Evolutionary conservation across 2,329 filamentous ascomycete genomes (phyloP), one percentile per base, ranked within the genome.

Genomic region (Magnaporthiopsis poae): DNA sequence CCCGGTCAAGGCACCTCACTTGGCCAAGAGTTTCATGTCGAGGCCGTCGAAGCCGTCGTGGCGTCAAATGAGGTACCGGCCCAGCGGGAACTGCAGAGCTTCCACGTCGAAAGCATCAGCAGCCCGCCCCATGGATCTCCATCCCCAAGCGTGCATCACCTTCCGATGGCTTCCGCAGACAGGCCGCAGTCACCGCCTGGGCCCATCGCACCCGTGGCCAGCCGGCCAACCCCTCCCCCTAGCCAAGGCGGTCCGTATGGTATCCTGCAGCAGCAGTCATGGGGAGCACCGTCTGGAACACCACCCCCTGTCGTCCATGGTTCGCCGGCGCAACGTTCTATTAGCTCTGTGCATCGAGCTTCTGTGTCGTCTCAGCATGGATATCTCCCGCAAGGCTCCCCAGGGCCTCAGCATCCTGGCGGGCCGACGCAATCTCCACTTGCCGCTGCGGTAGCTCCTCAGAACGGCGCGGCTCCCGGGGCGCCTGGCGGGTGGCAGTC

Each of bases 281-380:
- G 46, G 18, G 46, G 9, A n/a, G 2, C 46, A 21, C 12, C 21
- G 21, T 56, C 46, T 56, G 12, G 4, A 25, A 56, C 46, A 21
- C 46, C 46, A 7, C 46, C 46, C 21, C 18, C 18, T 21, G 46
- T 5, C 46, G 46, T 7, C n/a, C 46, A 25, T 11, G 8, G 21
- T 56, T 56, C 46, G 5, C 46, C 46, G 8, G 13, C 46, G 0
- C 46, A 9, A 9, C 46, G 8, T 18, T 68, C 66, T 2, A 59
- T 60, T 25, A 67, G 35, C 27, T 67, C 68, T 15, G 9, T 66
- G 33, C 69, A 69, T 60, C 60, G 66, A 21, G 59, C 64, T 27
- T 68, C 69, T 56, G 60, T 66, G 36, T 33, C 39, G 5, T 63
- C 60, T 3, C 46, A 56, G 7, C n/a, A n/a, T 9, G 46, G 46